Evolutionary conservation across 495 filamentous ascomycete species (phyloP), one percentile per base, ranked within the genome.

Genomic region (Aspergillus sclerotioniger): DNA sequence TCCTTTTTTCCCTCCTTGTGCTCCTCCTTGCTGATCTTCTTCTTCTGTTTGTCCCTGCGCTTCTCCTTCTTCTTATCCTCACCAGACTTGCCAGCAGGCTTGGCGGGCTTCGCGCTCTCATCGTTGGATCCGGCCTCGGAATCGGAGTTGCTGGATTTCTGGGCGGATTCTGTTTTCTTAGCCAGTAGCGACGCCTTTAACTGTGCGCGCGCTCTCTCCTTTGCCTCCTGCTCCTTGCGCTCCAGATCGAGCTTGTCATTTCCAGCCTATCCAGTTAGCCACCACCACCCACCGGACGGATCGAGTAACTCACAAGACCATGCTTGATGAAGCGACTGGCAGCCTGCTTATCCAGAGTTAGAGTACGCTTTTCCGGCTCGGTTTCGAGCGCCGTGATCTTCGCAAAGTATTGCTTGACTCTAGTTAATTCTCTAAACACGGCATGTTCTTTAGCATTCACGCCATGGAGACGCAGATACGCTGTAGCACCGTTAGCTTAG

Each of bases 341-440:
- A 28, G 90, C 94, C 54, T 81, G 79, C 63, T 90, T 96, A 64
- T 98, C 89, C 20, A 98, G 74, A 7, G 71, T 83, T 65, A 83
- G 73, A 20, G 81, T 80, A 57, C 83, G 80, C 52, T 80, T 77
- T 45, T 79, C 77, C 0, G 82, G 73, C 31, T 72, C 73, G 1
- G 61, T 71, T 67, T 90, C 84, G 51, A 83, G 73, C 32, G 67
- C 72, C 67, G 95, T 89, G 64, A 97, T 92, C 76, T 98, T 98
- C n/a, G 84, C 84, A 66, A 95, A 92, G 71, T 97, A 97, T 69
- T 92, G 87, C 68, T 83, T 90, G 51, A 97, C 87, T 49, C 94
- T 84, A 5, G 83, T 85, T 53, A 98, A 79, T 76, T 98, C 94
- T 47, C 76, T 77, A 73, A 89, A 93, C 54, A 98, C 83, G 21